Evolutionary conservation across 2,329 filamentous ascomycete species (phyloP), one percentile per base, ranked within the genome.

Genomic region (Alternaria longipes): DNA sequence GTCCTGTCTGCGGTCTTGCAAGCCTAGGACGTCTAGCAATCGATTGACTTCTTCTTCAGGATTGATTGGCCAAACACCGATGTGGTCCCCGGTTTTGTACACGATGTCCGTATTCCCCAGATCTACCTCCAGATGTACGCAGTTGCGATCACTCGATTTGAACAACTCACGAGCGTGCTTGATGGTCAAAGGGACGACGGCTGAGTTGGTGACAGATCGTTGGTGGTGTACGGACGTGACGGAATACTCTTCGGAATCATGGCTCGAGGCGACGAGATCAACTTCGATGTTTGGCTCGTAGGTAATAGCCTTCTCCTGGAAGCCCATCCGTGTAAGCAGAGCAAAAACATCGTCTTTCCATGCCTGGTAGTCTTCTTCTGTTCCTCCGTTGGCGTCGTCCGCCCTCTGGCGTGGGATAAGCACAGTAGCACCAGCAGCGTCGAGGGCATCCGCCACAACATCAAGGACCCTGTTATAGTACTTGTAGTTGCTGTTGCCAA

Each of bases 401-500:
- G 79, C 81, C 57, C 69, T 77, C 5, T 77, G 78, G 11, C 74
- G 64, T 3, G 73, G 69, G 26, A 78, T 69, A 9, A 81, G 66
- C 26, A 68, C 41, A 16, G 65, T 67, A 4, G 78, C 79, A 24
- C 79, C 78, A 28, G 76, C 70, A 7, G 60, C 55, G 47, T 80
- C 66, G 18, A 80, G 65, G 46, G 65, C 67, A 38, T 73, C 64
- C 7, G 68, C 73, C 4, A 80, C 72, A 11, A 74, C 72, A 55
- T 82, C 75, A 11, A 81, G 70, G 8, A 82, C 80, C 26, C 73
- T 73, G 62, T 82, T 83, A 69, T 80, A 83, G 69, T 81, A 76
- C 64, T 82, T 82, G 75, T 83, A 83, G 63, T 82, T 82, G 65
- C 77, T 81, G 68, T 83, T 83, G 7, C 81, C 81, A 42, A 83